Percentiles rank a stretch among this genome's conserved stretches.
Evolutionary conservation across 129 eudicot species (phyloP).

Genomic region (Ambrosia artemisiifolia): DNA sequence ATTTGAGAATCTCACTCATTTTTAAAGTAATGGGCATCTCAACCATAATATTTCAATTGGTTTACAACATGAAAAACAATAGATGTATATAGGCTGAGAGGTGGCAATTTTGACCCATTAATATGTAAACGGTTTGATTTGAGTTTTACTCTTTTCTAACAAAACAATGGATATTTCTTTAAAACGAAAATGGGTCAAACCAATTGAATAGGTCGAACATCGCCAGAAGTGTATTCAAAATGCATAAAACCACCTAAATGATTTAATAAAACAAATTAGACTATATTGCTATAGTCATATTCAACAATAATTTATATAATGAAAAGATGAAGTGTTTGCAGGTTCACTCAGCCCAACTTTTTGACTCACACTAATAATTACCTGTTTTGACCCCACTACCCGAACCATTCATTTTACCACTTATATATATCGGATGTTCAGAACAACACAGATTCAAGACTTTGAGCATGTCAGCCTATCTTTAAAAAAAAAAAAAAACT

Average conservation of each 20-base stretch:
- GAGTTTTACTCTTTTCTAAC: background rate
- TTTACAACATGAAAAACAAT: conserved; percentile 11
- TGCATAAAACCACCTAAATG: background rate
- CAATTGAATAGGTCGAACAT: background rate
- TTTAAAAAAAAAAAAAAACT: background rate
- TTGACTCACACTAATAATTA: background rate
- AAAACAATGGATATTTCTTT: background rate
- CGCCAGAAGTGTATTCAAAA: background rate
- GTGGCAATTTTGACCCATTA: background rate
- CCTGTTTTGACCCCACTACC: background rate
- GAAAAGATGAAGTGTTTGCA: background rate
- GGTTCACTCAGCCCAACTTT: background rate
- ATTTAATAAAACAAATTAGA: background rate
- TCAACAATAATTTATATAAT: background rate
- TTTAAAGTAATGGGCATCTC: background rate
- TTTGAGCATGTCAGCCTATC: background rate
- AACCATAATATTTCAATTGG: background rate
- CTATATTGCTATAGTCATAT: background rate
- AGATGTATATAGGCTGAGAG: background rate
- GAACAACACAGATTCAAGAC: background rate
- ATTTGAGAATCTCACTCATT: background rate
- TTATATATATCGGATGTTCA: background rate
- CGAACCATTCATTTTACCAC: background rate
- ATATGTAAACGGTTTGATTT: background rate
- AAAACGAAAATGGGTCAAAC: background rate